These are phyloP conservation scores for Acanthamoeba culbertsoni DNA, from an alignment of 208 protist species.

Conservation along the genomic window DNA sequence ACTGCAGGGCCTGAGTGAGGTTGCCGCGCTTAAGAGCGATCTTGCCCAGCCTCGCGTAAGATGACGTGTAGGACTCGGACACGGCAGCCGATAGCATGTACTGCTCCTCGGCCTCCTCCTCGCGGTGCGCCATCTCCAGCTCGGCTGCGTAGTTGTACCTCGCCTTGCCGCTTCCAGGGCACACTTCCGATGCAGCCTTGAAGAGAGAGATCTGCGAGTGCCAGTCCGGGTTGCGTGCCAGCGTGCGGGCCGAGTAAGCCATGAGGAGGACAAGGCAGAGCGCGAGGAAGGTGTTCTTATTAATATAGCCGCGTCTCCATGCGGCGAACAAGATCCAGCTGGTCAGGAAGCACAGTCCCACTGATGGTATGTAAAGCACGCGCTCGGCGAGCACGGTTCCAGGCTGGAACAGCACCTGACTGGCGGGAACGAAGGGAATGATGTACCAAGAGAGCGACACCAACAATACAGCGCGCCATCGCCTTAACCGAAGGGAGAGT, in stretches of 20 bases:
- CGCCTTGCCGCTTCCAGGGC: neutral
- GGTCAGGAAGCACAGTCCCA: conserved; percentile 77
- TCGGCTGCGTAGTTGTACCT: conserved; percentile 7
- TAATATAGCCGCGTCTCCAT: neutral
- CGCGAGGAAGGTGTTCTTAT: neutral
- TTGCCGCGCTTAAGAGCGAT: conserved; percentile 15
- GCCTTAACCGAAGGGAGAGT: neutral
- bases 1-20: neutral
- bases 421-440: conserved; percentile 86
- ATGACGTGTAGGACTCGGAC: neutral
- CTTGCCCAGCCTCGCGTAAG: neutral
- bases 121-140: neutral
- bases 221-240: conserved; percentile 30
- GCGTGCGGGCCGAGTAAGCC: conserved; percentile 4
- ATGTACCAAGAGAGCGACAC: conserved; percentile 80
- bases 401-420: conserved; percentile 86
- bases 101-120: neutral
- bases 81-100: neutral
- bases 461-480: conserved; percentile 6
- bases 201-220: neutral
- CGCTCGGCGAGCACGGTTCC: conserved; percentile 90
- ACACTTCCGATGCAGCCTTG: neutral
- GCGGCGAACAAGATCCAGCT: conserved; percentile 28
- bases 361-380: conserved; percentile 88
- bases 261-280: conserved; percentile 11